phyloP scores from a whole-genome alignment of 805 yeast species.

The Candida nonsorbophila region DNA sequence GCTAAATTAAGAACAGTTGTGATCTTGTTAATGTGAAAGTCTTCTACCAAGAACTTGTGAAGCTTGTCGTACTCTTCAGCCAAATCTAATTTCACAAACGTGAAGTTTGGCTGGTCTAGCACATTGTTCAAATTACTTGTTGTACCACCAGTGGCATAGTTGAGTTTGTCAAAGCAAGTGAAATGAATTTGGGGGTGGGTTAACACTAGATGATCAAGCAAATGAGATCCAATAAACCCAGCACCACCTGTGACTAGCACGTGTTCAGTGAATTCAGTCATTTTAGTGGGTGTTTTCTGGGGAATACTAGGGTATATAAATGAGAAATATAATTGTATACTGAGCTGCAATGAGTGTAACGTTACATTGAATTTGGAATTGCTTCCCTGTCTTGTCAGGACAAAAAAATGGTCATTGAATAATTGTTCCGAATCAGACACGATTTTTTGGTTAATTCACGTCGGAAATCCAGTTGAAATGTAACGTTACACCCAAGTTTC shows the following conservation, averaged over 20 bases:
- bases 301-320: too few relatives aligned
- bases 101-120: slow-evolving; percentile 13
- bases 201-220: slow-evolving; percentile 28
- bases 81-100: slow-evolving; percentile 30
- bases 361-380: too few relatives aligned
- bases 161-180: slow-evolving; percentile 42
- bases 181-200: slow-evolving; percentile 25
- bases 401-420: too few relatives aligned
- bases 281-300: background rate
- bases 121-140: slow-evolving; percentile 15
- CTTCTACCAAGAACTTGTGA: slow-evolving; percentile 7
- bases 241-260: slow-evolving; percentile 52
- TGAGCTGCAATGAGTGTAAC: too few relatives aligned
- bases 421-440: too few relatives aligned
- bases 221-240: slow-evolving; percentile 53
- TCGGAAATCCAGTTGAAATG: too few relatives aligned
- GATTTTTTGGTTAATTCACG: too few relatives aligned
- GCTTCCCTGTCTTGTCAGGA: too few relatives aligned
- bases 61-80: slow-evolving; percentile 18
- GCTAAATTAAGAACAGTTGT: slow-evolving; percentile 45
- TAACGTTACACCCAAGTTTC: too few relatives aligned
- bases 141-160: slow-evolving; percentile 37
- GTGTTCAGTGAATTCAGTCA: background rate
- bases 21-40: slow-evolving; percentile 14
- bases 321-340: too few relatives aligned